Evolutionary conservation across 805 yeast genomes (phyloP), one percentile per base, ranked within the genome.

Genomic region (Candida tammaniensis): DNA sequence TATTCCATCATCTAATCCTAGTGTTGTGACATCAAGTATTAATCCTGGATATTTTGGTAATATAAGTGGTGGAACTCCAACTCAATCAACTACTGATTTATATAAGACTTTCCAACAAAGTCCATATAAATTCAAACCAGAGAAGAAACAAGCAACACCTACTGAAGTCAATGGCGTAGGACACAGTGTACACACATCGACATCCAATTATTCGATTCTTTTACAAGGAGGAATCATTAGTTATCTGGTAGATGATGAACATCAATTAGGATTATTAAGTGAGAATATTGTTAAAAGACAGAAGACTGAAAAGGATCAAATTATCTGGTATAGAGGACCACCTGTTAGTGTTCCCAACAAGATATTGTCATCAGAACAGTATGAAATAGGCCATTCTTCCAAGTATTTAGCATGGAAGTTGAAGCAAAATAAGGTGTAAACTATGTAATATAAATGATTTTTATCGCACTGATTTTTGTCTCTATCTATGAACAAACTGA

Each of bases 251-350:
- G 47, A 39, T n/a, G 54, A 49, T 28, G 47, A 42, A 11, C 43
- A 39, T 28, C 28, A 38, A 8, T 36, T 57, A 27, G 40, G 43
- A 7, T 38, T 39, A 13, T 15, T 55, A 7, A 51, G 57, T 32
- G 58, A 54, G 2, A 30, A 30, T 4, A 39, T 62, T 9, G 49
- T 51, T 40, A 59, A 59, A 43, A 49, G 51, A 28, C 42, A 52
- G 30, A 51, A 44, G 29, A 27, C 44, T 14, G 52, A 45, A 24
- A 35, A 36, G 17, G 35, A 16, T 10, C 55, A 53, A 23, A 48
- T 76, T 11, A 52, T 83, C 12, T 83, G 88, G 85, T 82, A 76
- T 54, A 69, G 81, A 47, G 76, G 85, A 0, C 82, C 88, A 2
- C 84, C 87, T 17, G 59, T 67, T 19, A 51, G 75, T 8, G 42